Evolutionary conservation across 139 green algal species (phyloP), one percentile per base, ranked within the genome.

Genomic region (Gonium pectorale): DNA sequence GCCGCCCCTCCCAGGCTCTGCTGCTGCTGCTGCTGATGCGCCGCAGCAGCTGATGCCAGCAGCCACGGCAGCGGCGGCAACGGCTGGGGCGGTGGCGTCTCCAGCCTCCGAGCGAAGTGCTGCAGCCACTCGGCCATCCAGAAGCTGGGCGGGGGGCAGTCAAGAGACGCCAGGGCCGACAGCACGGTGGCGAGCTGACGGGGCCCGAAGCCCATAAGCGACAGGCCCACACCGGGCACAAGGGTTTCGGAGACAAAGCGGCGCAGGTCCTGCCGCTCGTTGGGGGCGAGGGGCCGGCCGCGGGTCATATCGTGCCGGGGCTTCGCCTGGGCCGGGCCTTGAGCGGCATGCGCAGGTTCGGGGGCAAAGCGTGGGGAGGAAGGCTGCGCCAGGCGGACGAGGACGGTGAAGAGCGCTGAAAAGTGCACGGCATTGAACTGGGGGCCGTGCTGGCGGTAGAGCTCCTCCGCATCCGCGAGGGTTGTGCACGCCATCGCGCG

Each of bases 401-500:
- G 77, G 21, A 31, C 7, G 24, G 62, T 62, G 33, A 83, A 73
- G 24, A 83, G 43, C 0, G 77, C 77, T 8, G 77, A 73, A 33
- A 73, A 83, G 77, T 83, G 77, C 31, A 83, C 73, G 41, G n/a
- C 77, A 33, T 83, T 83, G 41, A 83, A 73, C 9, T 63, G 21
- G 5, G 51, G 33, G 60, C 43, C 43, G 33, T 73, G 40, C 5
- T 21, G 31, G 4, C 59, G 9, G 62, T 74, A 83, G 0, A 83
- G 41, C 0, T 37, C 3, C 31, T 27, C 35, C 1, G 43, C 62
- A 15, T 83, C 62, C 13, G 43, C n/a, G 31, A 83, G 6, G 8
- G 15, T 37, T 13, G 29, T 6, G 62, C 44, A 73, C 21, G 41
- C 13, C 31, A 8, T 17, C 1, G 73, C n/a, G 21, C 33, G 7